Evolutionary conservation across 1,284 basidiomycete species (phyloP), one percentile per base, ranked within the genome.

Genomic region (Cutaneotrichosporon sp.): DNA sequence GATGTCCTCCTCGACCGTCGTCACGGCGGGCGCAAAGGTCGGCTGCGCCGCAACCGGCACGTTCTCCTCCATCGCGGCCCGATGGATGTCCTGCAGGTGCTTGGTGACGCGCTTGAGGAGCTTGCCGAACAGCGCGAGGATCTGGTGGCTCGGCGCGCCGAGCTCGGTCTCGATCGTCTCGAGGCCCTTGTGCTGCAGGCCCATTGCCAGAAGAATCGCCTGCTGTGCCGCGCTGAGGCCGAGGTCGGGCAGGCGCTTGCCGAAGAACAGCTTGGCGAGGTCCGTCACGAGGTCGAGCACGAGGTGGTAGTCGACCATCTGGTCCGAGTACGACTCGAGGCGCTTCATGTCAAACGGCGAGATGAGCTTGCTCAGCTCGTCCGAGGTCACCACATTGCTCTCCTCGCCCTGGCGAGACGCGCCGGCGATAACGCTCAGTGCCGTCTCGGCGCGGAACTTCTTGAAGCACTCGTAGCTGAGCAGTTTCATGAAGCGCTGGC

Each of bases 301-400:
- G 71, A 97, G 91, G 75, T 97, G 94, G 75, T 95, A 97, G 79
- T 99, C 97, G 52, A 99, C 84, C 86, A 91, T 88, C 79, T 95
- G 97, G 78, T 95, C 94, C 5, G 92, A 89, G 72, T 99, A 99
- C 7, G 95, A 91, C 69, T 95, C 91, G 36, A 99, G 85, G 2
- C 97, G 88, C 81, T 98, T 98, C 71, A 99, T 83, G 80, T 99
- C 97, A 75, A 97, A 98, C 0, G 95, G 93, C 1, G 92, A 88
- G 63, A 97, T 79, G 18, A 91, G 79, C 45, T 88, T 82, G 1
- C 85, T 83, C 10, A 99, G 82, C 71, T 98, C 94, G 1, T 83
- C 73, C 2, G 88, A 79, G 87, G 81, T 59, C 79, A 90, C 38
- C 10, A 42, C 13, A 53, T 54, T 56, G 55, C 51, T 47, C 46